A percentile compares a stretch with the other conserved stretches of the same genome.
phyloP scores from a whole-genome alignment of 2,329 filamentous ascomycete species.

The Aspergillus clavatus region DNA sequence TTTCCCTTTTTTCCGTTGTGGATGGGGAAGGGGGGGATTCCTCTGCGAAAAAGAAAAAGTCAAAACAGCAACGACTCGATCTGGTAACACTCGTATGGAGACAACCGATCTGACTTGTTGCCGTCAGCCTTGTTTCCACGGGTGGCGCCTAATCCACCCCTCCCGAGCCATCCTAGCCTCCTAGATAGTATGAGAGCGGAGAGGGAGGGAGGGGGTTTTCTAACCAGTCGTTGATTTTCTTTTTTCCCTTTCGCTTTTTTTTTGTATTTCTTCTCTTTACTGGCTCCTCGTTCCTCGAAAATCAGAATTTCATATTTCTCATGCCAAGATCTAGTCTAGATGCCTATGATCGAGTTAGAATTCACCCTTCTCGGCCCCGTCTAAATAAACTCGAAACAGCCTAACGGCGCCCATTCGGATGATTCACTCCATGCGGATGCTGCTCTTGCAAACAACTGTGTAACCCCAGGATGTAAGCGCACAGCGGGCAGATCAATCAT shows the following conservation, averaged over 20 bases:
- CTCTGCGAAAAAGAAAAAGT: neutral
- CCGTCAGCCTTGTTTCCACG: slow-evolving; percentile 24
- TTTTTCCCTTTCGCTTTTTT: neutral
- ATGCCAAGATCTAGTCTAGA: slow-evolving; percentile 13
- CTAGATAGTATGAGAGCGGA: no score
- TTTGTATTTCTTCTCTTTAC: neutral
- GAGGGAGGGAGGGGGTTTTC: neutral
- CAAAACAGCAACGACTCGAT: slow-evolving; percentile 12
- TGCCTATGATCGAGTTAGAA: neutral
- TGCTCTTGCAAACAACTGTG: slow-evolving; percentile 11
- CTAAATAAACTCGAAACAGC: slow-evolving; percentile 40
- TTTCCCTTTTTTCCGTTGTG: no score
- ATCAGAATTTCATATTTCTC: slow-evolving; percentile 11
- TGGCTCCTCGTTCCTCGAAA: neutral
- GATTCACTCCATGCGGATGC: slow-evolving; percentile 6
- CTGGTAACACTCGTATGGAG: slow-evolving; percentile 21
- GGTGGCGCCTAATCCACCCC: slow-evolving; percentile 17
- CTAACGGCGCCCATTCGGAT: slow-evolving; percentile 31
- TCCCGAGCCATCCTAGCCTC: slow-evolving; percentile 15
- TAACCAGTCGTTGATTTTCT: neutral
- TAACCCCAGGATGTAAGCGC: slow-evolving; percentile 15
- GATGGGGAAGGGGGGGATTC: neutral
- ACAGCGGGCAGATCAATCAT: slow-evolving; percentile 16
- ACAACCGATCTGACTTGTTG: slow-evolving; percentile 23
- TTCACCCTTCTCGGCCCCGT: slow-evolving; percentile 13